Evolutionary conservation across 768 basidiomycete species (phyloP).

Genomic region (Tricholoma terreum): DNA sequence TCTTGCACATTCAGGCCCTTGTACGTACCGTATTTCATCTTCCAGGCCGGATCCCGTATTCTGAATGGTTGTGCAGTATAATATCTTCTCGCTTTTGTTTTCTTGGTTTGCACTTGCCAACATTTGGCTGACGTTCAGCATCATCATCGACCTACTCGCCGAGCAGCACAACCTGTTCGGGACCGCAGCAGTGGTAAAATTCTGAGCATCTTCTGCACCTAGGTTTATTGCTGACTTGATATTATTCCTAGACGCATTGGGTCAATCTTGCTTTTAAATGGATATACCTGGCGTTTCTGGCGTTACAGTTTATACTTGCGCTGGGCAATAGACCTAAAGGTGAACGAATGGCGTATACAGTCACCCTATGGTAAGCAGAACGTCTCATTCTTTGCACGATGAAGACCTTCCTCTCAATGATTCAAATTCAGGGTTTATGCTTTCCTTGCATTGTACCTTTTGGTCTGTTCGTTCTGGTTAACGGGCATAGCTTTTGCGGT

Average conservation of each 20-base stretch:
- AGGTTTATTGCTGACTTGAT: neutral
- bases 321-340: slow-evolving; percentile 85
- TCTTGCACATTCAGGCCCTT: slow-evolving; percentile 90
- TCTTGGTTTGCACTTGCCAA: slow-evolving; percentile 94
- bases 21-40: slow-evolving; percentile 41
- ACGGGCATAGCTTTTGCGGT: slow-evolving; percentile 79
- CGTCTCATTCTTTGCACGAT: neutral
- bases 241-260: slow-evolving; percentile 71
- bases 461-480: slow-evolving; percentile 84
- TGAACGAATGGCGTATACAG: slow-evolving; percentile 67
- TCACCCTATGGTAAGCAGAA: slow-evolving; percentile 64
- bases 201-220: neutral
- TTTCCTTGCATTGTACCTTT: slow-evolving; percentile 75
- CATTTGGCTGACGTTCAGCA: slow-evolving; percentile 92
- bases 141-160: slow-evolving; percentile 87
- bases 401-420: slow-evolving; percentile 2
- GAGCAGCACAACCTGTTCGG: slow-evolving; percentile 62
- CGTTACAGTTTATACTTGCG: slow-evolving; percentile 64
- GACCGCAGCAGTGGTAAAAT: slow-evolving; percentile 62
- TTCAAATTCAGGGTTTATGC: slow-evolving; percentile 67
- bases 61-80: slow-evolving; percentile 55
- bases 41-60: neutral
- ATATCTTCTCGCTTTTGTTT: slow-evolving; percentile 80
- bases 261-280: slow-evolving; percentile 80
- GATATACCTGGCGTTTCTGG: slow-evolving; percentile 84